Percentiles rank a stretch among this genome's conserved stretches.
phyloP scores from a whole-genome alignment of 495 filamentous ascomycete genomes.

The Penicillium mononematosum region DNA sequence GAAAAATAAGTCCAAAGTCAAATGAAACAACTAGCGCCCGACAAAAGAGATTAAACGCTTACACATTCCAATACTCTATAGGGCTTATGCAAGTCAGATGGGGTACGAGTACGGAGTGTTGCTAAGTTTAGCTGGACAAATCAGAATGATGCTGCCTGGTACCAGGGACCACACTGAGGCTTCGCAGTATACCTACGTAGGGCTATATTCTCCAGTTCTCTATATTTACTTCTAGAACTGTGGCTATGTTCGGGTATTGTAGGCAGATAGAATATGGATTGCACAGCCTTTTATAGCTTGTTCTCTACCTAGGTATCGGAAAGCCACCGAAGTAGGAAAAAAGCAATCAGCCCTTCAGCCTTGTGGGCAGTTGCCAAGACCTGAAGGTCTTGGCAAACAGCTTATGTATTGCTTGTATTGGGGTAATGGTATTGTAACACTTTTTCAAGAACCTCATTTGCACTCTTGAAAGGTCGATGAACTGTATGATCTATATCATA shows the following conservation, averaged over 20 bases:
- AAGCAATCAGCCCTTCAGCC: conserved; percentile 20
- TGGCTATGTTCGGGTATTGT: not conserved
- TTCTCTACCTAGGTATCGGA: conserved; percentile 4
- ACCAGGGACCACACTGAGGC: not conserved
- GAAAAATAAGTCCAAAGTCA: not conserved
- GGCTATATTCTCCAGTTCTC: not conserved
- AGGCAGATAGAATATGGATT: not conserved
- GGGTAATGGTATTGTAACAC: too few species aligned
- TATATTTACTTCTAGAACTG: not conserved
- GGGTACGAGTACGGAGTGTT: not conserved
- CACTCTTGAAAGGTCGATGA: too few species aligned
- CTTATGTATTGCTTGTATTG: too few species aligned
- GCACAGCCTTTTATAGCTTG: not conserved
- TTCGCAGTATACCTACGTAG: conserved; percentile 1
- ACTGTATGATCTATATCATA: too few species aligned
- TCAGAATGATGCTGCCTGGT: conserved; percentile 28
- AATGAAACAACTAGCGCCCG: conserved; percentile 10
- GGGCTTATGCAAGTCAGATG: too few species aligned
- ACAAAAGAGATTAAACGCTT: not conserved
- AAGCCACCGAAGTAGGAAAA: not conserved
- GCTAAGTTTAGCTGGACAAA: conserved; percentile 22
- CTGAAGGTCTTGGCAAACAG: not conserved
- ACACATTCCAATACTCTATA: not conserved
- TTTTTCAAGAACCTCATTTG: too few species aligned
- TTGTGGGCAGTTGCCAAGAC: conserved; percentile 22